Base-by-base conservation (phyloP, 1,284 basidiomycete species). In the Coniophora puteana region DNA sequence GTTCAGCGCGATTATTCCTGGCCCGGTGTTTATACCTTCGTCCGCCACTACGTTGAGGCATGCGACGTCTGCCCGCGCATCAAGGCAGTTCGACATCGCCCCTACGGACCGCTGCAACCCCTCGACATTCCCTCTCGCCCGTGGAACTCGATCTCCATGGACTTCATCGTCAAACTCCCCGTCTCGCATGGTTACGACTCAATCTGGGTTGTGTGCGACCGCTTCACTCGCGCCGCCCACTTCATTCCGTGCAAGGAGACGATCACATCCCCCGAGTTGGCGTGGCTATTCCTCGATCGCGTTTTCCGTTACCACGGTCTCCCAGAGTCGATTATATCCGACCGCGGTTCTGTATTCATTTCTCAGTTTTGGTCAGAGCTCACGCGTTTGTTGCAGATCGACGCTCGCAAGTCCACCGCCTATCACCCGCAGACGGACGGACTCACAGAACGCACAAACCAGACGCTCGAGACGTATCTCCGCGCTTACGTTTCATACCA, bases 361-460 rank as follows among this genome's bases (percentile, higher is more conserved):
- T 63, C 63, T 1, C 30, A 50, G 4, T 67, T 67, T 30, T 59
- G 52, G 48, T 42, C 25, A 10, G 48, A 51, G 13, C 54, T 68
- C 8, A 53, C 46, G 4, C 29, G 20, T 3, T 38, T 47, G 12
- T 37, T 60, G 0, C 40, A 46, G 30, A 62, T 65, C 35, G 44
- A 53, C 7, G 46, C 42, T 12, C 42, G 48, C 5, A 33, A 43
- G 1, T 67, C 62, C 5, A 67, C 58, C 0, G 59, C 39, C 14
- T 63, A 58, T 30, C 64, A 68, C 35, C 63, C 60, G 0, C 50
- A 68, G 41, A 57, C 63, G 5, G 59, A 69, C 41, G 61, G 72
- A 3, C 66, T 71, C 23, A 72, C 63, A 0, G 68, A 76, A 51
- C 49, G 55, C 2, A 62, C 63, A 5, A 76, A 77, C 45, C 69